These are phyloP conservation scores for Daldinia caldariorum DNA, from an alignment of 495 filamentous ascomycete species.

Conservation along the genomic window DNA sequence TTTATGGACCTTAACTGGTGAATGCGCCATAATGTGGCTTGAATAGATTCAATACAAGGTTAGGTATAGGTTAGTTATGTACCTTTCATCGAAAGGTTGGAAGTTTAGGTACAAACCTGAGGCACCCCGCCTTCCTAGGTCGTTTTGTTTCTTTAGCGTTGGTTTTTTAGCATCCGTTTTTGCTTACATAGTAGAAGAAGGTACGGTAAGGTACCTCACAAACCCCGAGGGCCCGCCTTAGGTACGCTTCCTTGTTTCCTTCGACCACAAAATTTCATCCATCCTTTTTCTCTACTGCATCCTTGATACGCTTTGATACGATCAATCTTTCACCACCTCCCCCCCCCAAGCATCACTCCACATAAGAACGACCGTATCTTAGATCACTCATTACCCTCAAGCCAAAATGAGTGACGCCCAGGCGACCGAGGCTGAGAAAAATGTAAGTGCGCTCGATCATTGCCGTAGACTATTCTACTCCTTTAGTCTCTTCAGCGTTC, in stretches of 20 bases:
- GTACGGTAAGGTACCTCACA: conserved; percentile 2
- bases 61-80: no score
- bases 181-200: not conserved
- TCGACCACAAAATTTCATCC: conserved; percentile 37
- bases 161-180: not conserved
- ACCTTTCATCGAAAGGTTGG: not conserved
- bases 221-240: conserved; percentile 36
- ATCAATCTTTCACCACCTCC: conserved; percentile 14
- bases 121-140: not conserved
- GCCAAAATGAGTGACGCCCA: conserved; percentile 89
- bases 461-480: conserved; percentile 9
- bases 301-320: conserved; percentile 23
- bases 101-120: no score
- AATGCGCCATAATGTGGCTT: conserved; percentile 13
- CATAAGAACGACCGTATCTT: conserved; percentile 32
- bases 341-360: conserved; percentile 24
- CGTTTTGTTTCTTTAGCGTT: not conserved
- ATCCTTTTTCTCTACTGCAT: conserved; percentile 21
- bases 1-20: not conserved
- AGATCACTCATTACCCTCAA: conserved; percentile 41
- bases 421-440: conserved; percentile 96
- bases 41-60: not conserved
- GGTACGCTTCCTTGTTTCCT: conserved; percentile 37
- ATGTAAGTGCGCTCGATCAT: conserved; percentile 66
- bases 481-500: not conserved